A percentile compares a stretch with the other conserved stretches of the same genome.
These are phyloP conservation scores for Fusarium beomiforme DNA, from an alignment of 2,329 filamentous ascomycete species.

Conservation along the genomic window DNA sequence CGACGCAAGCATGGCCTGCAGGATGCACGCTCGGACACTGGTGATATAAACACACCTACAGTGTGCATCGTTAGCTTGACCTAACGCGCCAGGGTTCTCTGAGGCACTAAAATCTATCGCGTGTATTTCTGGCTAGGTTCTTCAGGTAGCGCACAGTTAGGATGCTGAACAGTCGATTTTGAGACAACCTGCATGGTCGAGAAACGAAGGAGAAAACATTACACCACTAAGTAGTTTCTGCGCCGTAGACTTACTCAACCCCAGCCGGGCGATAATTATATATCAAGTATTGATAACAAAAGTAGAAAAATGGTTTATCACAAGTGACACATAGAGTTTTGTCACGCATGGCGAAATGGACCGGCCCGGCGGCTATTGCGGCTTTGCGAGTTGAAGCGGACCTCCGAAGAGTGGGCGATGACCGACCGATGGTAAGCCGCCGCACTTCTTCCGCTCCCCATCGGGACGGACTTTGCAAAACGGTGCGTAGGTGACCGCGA, in stretches of 20 bases:
- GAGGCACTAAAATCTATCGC: slow-evolving; percentile 23
- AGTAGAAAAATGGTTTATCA: neutral
- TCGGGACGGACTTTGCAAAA: slow-evolving; percentile 23
- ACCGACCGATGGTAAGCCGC: slow-evolving; percentile 37
- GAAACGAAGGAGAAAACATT: slow-evolving; percentile 10
- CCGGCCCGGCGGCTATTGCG: slow-evolving; percentile 46
- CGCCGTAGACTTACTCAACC: slow-evolving; percentile 9
- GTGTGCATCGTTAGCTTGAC: neutral
- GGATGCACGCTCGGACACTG: slow-evolving; percentile 39
- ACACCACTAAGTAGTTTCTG: slow-evolving; percentile 8
- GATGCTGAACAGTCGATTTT: slow-evolving; percentile 21
- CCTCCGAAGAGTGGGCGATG: slow-evolving; percentile 30
- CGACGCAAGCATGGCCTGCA: slow-evolving; percentile 41
- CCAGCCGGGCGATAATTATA: neutral
- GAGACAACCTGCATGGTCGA: slow-evolving; percentile 21
- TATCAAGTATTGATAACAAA: neutral
- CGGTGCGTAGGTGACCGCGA: slow-evolving; percentile 10
- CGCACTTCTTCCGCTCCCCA: slow-evolving; percentile 16
- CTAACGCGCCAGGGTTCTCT: slow-evolving; percentile 4
- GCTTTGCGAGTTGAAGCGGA: slow-evolving; percentile 31
- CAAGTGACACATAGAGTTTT: slow-evolving; percentile 16
- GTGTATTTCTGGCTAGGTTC: slow-evolving; percentile 28
- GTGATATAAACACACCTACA: slow-evolving; percentile 27
- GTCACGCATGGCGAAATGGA: slow-evolving; percentile 31
- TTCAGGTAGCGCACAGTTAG: slow-evolving; percentile 28